Percentiles rank a stretch among this genome's conserved stretches.
Conservation (phyloP, 371 early-diverging fungal genomes). For the Rhizopus delemar region DNA sequence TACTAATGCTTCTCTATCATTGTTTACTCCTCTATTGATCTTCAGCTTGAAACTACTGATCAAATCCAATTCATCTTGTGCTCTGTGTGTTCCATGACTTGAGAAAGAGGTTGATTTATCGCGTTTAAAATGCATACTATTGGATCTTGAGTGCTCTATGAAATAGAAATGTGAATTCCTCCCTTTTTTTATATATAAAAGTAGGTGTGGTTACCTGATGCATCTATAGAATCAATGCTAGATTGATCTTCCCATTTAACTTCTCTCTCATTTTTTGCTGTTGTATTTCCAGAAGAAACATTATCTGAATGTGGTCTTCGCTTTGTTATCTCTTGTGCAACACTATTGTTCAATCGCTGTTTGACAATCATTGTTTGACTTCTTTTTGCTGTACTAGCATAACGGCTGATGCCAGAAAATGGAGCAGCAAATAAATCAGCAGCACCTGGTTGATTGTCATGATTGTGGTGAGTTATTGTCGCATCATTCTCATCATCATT, state of each 20-base stretch:
- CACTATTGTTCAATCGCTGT: background rate
- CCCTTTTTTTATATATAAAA: background rate
- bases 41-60: constrained; percentile 21
- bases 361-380: constrained; percentile 22
- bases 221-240: background rate
- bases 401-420: constrained; percentile 33
- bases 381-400: constrained; percentile 31
- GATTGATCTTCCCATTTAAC: constrained; percentile 17
- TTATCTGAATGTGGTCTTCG: constrained; percentile 20
- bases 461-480: constrained; percentile 6
- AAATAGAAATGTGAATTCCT: background rate
- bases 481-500: constrained; percentile 20
- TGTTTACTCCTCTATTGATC: constrained; percentile 18
- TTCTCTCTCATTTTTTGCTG: constrained; percentile 26
- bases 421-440: constrained; percentile 40
- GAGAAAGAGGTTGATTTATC: constrained; percentile 11
- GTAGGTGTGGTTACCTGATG: background rate
- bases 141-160: background rate
- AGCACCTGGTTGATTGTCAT: constrained; percentile 24
- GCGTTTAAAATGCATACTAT: constrained; percentile 4
- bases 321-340: background rate
- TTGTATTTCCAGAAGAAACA: constrained; percentile 28
- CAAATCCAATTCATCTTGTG: constrained; percentile 33
- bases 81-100: constrained; percentile 21
- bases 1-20: constrained; percentile 24